phyloP scores from a whole-genome alignment of 352 stramenopile genomes.

The Phytophthora pisi region DNA sequence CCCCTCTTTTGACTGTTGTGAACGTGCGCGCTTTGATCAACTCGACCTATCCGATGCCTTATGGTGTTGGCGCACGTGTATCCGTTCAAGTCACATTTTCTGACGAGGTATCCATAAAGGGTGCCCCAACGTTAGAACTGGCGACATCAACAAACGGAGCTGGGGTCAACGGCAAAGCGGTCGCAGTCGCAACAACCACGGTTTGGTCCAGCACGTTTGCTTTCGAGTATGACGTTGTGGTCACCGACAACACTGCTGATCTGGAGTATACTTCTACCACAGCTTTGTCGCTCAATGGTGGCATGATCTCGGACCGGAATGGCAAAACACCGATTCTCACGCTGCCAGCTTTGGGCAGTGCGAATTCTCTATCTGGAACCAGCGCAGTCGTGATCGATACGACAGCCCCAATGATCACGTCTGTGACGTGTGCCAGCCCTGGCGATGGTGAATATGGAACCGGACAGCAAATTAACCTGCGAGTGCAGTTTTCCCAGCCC shows the following conservation, averaged over 20 bases:
- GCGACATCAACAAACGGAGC: constrained; percentile 39
- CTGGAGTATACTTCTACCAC: constrained; percentile 71
- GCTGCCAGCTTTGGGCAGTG: constrained; percentile 48
- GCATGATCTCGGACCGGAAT: constrained; percentile 75
- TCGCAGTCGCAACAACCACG: constrained; percentile 56
- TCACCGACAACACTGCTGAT: constrained; percentile 53
- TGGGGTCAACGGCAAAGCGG: constrained; percentile 49
- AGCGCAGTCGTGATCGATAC: constrained; percentile 75
- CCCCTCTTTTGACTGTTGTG: constrained; percentile 51
- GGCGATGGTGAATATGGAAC: constrained; percentile 74
- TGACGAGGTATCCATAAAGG: constrained; percentile 70
- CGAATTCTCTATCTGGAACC: constrained; percentile 51
- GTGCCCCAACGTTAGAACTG: constrained; percentile 60
- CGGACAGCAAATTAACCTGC: constrained; percentile 66
- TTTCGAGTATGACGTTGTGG: constrained; percentile 75
- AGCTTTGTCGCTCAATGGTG: constrained; percentile 56
- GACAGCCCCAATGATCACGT: constrained; percentile 62
- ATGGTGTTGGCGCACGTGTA: constrained; percentile 67
- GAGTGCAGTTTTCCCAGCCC: constrained; percentile 61
- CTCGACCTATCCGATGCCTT: constrained; percentile 52
- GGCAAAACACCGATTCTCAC: constrained; percentile 57
- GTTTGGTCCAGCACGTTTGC: constrained; percentile 60
- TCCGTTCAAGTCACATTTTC: constrained; percentile 78
- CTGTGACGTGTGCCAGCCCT: constrained; percentile 51
- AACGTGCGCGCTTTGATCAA: constrained; percentile 51